Base-by-base conservation (phyloP, 2,329 filamentous ascomycete species). In the Fusarium marasasianum region DNA sequence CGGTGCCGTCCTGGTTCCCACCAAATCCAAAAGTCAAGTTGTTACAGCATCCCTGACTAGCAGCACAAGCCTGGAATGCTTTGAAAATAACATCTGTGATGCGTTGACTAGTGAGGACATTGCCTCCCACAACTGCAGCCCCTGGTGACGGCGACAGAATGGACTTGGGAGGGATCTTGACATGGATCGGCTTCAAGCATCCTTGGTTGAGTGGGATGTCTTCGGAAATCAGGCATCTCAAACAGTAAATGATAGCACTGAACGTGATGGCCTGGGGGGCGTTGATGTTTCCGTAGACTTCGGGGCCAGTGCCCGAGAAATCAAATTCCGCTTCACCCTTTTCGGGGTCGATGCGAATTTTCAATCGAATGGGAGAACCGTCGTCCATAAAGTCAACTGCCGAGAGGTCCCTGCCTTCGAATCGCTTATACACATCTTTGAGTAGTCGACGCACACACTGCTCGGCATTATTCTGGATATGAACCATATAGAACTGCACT, bases 151-250 rank as follows among this genome's bases (percentile, higher is more conserved):
- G 94, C 0, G 91, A 93, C 11, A 96, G 87, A 80, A 96, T 92
- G 12, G 90, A 93, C 71, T 90, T 90, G 9, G 90, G 88, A 0
- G 93, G 92, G 29, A 96, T 94, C 66, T 88, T 88, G 80, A 95
- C 92, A 69, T 90, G 87, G 72, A 96, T 93, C 0, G 93, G 93
- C 67, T 90, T 91, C 31, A 96, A 83, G 70, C 94, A 96, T 70
- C 94, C 94, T 81, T 96, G 94, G 81, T 96, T 96, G 8, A 96
- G 85, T 0, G 94, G 94, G 13, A 96, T 95, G 71, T 96, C 93
- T 77, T 94, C 91, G 14, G 89, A 92, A 73, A 96, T 95, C 63
- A 96, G 86, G 76, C 91, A 94, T 33, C 94, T 89, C 22, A 96
- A 86, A 76, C 93, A 96, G 85, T 96, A 96, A 73, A 96, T 96